Conservation (phyloP, 495 filamentous ascomycete species). For the Annulohypoxylon moriforme region DNA sequence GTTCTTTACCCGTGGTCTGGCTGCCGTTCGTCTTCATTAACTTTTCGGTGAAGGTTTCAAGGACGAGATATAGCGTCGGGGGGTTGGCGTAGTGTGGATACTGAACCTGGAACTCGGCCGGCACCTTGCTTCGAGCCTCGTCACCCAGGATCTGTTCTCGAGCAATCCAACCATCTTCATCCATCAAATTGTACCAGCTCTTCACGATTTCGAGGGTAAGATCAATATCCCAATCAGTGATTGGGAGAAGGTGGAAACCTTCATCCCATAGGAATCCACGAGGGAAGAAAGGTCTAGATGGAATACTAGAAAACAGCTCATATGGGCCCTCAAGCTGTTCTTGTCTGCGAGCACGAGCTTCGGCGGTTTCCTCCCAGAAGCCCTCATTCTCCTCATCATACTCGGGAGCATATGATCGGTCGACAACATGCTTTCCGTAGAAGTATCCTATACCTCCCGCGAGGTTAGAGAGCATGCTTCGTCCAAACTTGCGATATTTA, state of each 20-base stretch:
- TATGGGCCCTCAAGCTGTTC: slow-evolving; percentile 82
- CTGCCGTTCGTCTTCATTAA: slow-evolving; percentile 61
- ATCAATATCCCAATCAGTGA: slow-evolving; percentile 93
- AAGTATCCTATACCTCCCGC: slow-evolving; percentile 97
- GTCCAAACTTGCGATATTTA: slow-evolving; percentile 82
- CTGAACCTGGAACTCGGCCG: slow-evolving; percentile 92
- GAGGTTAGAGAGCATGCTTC: slow-evolving; percentile 93
- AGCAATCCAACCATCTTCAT: slow-evolving; percentile 97
- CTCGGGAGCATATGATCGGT: slow-evolving; percentile 87
- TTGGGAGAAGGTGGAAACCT: slow-evolving; percentile 92
- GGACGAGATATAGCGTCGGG: slow-evolving; percentile 91
- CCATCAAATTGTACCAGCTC: slow-evolving; percentile 96
- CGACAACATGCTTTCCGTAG: slow-evolving; percentile 84
- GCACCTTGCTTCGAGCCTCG: slow-evolving; percentile 97
- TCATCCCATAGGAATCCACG: slow-evolving; percentile 98
- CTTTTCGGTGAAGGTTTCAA: slow-evolving; percentile 84
- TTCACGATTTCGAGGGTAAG: slow-evolving; percentile 91
- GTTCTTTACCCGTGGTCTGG: slow-evolving; percentile 46
- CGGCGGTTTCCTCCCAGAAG: slow-evolving; percentile 91
- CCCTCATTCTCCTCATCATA: slow-evolving; percentile 97
- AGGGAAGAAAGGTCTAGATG: slow-evolving; percentile 95
- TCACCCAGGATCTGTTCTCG: slow-evolving; percentile 94
- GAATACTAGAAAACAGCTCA: slow-evolving; percentile 92
- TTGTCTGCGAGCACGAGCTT: slow-evolving; percentile 71
- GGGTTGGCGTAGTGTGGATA: slow-evolving; percentile 99